Evolutionary conservation across 202 grass and related monocot genomes (phyloP), one percentile per base, ranked within the genome.

Genomic region (Zoysia matrella): DNA sequence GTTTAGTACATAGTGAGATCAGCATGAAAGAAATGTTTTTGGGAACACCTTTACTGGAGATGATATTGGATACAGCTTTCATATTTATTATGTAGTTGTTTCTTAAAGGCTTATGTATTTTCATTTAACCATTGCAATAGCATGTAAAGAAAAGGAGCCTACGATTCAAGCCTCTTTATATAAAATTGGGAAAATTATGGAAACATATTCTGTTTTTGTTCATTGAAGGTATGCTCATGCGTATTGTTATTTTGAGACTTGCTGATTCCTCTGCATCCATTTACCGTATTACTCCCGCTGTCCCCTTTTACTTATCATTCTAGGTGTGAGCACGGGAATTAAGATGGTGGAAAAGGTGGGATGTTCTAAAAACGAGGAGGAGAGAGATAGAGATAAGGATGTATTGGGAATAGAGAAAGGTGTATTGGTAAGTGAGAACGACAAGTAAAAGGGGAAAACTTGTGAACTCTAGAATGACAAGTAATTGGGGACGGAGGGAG

Each of bases 161-260:
- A 47, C 49, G 11, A 55, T 73, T 57, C 47, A 49, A 77, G 56
- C 13, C 7, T 51, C 49, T 39, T 46, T 7, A 65, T 44, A n/a
- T 56, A 13, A 79, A 85, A 58, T 57, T 0, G 56, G 41, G 18
- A 11, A 85, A n/a, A 42, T 63, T 51, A 9, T 73, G 15, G 30
- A 41, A 60, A 67, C 73, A 22, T 43, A 46, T 39, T 66, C 2
- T 9, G 8, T 15, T 78, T 66, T 45, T 73, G 54, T 12, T 52
- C 43, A 55, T 60, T 45, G 67, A 65, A 73, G n/a, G 49, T 73
- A 56, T n/a, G 54, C 54, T 56, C 68, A 18, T 67, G 56, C 22
- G 4, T 74, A 55, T 1, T 74, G 44, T 36, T 36, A 45, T 36
- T 15, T 61, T 15, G 22, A 57, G 58, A 6, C 15, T 4, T 74